Evolutionary conservation across 2,329 filamentous ascomycete genomes (phyloP).

Genomic region (Cryphonectria naterciae): DNA sequence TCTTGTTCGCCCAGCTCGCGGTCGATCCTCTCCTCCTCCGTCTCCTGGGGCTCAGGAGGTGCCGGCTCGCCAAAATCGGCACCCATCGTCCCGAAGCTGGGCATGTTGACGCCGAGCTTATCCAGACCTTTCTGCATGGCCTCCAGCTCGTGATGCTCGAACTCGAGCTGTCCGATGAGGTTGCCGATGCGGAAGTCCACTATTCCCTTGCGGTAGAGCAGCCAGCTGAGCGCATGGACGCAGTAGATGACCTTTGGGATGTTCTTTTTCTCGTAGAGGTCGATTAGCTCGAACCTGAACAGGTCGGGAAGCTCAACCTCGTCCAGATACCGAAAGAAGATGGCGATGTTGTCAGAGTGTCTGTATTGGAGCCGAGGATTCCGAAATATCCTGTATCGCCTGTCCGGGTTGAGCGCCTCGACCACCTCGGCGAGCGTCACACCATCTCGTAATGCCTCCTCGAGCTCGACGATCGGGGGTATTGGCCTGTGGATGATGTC

Average conservation of each 20-base stretch:
- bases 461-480: conserved; percentile 89
- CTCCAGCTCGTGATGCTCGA: conserved; percentile 96
- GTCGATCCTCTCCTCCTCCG: conserved; percentile 85
- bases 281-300: conserved; percentile 95
- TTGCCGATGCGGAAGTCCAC: conserved; percentile 97
- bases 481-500: conserved; percentile 82
- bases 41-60: conserved; percentile 71
- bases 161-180: conserved; percentile 92
- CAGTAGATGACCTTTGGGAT: conserved; percentile 99
- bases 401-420: conserved; percentile 80
- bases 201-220: conserved; percentile 93
- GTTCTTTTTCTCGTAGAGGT: conserved; percentile 99
- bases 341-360: conserved; percentile 96
- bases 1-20: conserved; percentile 82
- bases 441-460: conserved; percentile 89
- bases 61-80: conserved; percentile 89
- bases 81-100: conserved; percentile 96
- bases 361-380: conserved; percentile 85
- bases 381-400: conserved; percentile 80
- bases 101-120: conserved; percentile 93
- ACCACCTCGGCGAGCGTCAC: conserved; percentile 95
- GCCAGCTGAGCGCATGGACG: conserved; percentile 94
- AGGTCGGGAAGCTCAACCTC: conserved; percentile 92
- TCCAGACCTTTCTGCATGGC: conserved; percentile 96
- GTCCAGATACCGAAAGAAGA: conserved; percentile 92